Evolutionary conservation across 306 rosid species (phyloP).

Genomic region (Fagus crenata): DNA sequence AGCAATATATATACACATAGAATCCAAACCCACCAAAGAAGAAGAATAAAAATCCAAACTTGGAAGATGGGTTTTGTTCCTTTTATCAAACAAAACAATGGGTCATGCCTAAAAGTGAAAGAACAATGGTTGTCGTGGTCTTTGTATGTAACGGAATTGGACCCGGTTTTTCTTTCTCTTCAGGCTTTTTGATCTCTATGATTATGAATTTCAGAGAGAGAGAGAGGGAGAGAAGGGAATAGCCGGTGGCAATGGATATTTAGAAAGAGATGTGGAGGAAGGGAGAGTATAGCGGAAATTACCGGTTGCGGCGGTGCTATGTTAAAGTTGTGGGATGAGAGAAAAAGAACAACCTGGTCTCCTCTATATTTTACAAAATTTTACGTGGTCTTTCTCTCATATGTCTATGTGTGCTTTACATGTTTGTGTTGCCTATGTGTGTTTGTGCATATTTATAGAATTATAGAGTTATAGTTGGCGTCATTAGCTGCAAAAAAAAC

Average conservation of each 20-base stretch:
- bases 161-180: background rate
- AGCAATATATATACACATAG: constrained; percentile 23
- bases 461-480: background rate
- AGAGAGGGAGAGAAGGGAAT: background rate
- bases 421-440: too few species aligned
- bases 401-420: too few species aligned
- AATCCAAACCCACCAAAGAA: constrained; percentile 12
- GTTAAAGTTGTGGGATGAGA: background rate
- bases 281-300: background rate
- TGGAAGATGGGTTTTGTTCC: background rate
- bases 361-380: background rate
- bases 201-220: background rate
- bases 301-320: background rate
- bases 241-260: constrained; percentile 1
- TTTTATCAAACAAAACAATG: background rate
- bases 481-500: background rate
- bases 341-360: constrained; percentile 28
- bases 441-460: background rate
- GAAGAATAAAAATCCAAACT: background rate
- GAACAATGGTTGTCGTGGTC: background rate
- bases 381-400: background rate
- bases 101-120: background rate
- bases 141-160: background rate
- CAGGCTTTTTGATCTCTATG: background rate
- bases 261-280: too few species aligned